These are phyloP conservation scores for Yamadazyma sp. DNA, from an alignment of 1,139 yeast genomes.

Conservation along the genomic window DNA sequence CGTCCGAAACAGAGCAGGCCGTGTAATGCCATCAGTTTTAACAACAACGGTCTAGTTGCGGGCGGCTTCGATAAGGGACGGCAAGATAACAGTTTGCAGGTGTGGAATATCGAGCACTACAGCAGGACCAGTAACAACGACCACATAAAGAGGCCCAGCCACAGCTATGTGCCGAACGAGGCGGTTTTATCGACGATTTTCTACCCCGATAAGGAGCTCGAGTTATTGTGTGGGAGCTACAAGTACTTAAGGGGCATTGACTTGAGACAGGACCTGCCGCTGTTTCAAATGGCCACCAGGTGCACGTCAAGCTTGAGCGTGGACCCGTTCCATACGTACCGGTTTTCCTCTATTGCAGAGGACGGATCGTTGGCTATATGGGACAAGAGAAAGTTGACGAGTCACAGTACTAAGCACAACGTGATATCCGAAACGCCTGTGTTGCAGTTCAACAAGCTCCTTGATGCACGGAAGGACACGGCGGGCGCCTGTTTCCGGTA, in stretches of 20 bases:
- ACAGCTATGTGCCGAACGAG: slow-evolving; percentile 70
- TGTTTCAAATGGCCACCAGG: slow-evolving; percentile 73
- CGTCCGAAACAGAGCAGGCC: slow-evolving; percentile 71
- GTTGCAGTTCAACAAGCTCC: slow-evolving; percentile 63
- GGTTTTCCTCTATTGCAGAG: slow-evolving; percentile 75
- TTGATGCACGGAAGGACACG: slow-evolving; percentile 61
- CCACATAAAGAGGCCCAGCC: slow-evolving; percentile 53
- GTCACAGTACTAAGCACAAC: slow-evolving; percentile 16
- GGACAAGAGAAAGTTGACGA: slow-evolving; percentile 72
- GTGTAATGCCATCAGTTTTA: slow-evolving; percentile 74
- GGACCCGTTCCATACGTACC: slow-evolving; percentile 63
- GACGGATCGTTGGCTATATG: slow-evolving; percentile 84
- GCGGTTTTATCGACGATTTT: slow-evolving; percentile 69
- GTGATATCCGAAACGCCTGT: slow-evolving; percentile 55
- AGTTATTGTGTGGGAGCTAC: slow-evolving; percentile 72
- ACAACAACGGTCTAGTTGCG: slow-evolving; percentile 63
- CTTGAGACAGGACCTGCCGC: slow-evolving; percentile 65
- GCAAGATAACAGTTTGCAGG: slow-evolving; percentile 73
- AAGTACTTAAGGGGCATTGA: slow-evolving; percentile 81
- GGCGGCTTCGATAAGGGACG: slow-evolving; percentile 80
- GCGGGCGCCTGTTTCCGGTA: slow-evolving; percentile 67
- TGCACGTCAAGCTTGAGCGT: slow-evolving; percentile 67
- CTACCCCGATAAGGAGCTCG: slow-evolving; percentile 56
- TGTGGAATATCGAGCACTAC: slow-evolving; percentile 77
- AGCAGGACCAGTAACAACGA: slow-evolving; percentile 41